phyloP scores from a whole-genome alignment of 148 eudicot species.

The Talinum fruticosum region DNA sequence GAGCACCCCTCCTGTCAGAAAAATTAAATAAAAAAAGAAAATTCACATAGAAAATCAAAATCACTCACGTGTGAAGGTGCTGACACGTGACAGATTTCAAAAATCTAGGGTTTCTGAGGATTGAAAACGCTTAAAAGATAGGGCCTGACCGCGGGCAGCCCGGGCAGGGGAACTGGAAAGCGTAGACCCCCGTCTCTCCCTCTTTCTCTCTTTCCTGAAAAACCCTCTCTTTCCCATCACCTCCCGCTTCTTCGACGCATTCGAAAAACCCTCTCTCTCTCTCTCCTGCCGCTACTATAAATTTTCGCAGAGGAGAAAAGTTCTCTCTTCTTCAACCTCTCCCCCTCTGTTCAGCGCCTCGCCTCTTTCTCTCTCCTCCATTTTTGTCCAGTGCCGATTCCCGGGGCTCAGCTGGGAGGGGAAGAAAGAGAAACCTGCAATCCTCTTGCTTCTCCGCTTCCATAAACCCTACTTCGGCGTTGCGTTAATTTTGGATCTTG shows the following conservation, averaged over 20 bases:
- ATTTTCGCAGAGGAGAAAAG: neutral
- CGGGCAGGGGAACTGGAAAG: neutral
- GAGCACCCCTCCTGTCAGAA: too few species aligned
- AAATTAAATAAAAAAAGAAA: too few species aligned
- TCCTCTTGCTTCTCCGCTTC: neutral
- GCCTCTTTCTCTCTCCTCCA: constrained; percentile 14
- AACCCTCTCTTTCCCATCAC: neutral
- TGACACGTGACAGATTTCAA: constrained; percentile 15
- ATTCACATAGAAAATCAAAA: neutral
- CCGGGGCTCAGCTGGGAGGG: neutral
- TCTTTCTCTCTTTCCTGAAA: neutral
- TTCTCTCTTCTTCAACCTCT: neutral
- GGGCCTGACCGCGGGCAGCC: constrained; percentile 11
- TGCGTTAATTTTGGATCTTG: neutral
- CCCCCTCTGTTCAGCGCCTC: neutral
- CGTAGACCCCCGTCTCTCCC: neutral
- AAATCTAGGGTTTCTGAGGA: constrained; percentile 12
- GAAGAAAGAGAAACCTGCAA: neutral
- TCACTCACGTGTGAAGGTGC: neutral
- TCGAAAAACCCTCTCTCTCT: constrained; percentile 18
- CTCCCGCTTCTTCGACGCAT: constrained; percentile 30
- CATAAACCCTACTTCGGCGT: neutral
- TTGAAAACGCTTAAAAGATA: neutral
- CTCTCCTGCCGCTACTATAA: neutral
- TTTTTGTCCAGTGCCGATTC: neutral